Percentiles rank a stretch among this genome's conserved stretches.
Evolutionary conservation across 306 rosid species (phyloP).

Genomic region (Cicer judaicum): DNA sequence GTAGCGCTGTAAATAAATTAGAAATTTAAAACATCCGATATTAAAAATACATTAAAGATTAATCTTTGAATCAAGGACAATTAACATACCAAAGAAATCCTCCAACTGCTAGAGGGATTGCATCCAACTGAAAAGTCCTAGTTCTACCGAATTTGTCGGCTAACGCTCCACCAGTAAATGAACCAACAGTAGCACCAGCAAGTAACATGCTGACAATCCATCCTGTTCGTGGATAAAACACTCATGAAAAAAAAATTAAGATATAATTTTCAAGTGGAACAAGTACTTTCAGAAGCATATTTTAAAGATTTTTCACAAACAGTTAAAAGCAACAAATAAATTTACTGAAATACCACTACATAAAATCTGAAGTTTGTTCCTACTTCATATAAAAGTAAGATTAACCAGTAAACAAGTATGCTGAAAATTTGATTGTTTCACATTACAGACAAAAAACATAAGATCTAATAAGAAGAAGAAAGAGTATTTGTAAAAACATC

Average conservation of each 20-base stretch:
- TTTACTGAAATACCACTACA: slow-evolving; percentile 33
- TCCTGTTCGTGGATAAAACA: slow-evolving; percentile 60
- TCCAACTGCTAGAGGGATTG: slow-evolving; percentile 81
- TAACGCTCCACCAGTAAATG: slow-evolving; percentile 89
- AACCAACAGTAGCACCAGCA: slow-evolving; percentile 90
- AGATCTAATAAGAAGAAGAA: not conserved
- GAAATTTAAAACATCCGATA: slow-evolving; percentile 29
- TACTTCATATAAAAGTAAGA: slow-evolving; percentile 17
- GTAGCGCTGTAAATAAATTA: slow-evolving; percentile 66
- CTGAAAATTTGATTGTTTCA: not conserved
- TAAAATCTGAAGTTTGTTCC: not conserved
- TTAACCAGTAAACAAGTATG: not conserved
- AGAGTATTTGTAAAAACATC: slow-evolving; percentile 3
- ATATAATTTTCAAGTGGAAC: slow-evolving; percentile 18
- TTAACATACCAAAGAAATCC: slow-evolving; percentile 76
- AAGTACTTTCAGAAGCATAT: not conserved
- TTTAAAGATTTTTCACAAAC: too few species aligned
- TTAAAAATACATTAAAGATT: slow-evolving; percentile 30
- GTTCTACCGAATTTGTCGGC: slow-evolving; percentile 96
- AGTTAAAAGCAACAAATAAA: not conserved
- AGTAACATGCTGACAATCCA: slow-evolving; percentile 90
- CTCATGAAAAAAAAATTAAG: slow-evolving; percentile 33
- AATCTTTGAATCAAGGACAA: slow-evolving; percentile 28
- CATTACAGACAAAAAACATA: not conserved
- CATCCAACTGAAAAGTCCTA: slow-evolving; percentile 86